These are phyloP conservation scores for Malassezia arunalokei DNA, from an alignment of 1,284 basidiomycete species.

Conservation along the genomic window DNA sequence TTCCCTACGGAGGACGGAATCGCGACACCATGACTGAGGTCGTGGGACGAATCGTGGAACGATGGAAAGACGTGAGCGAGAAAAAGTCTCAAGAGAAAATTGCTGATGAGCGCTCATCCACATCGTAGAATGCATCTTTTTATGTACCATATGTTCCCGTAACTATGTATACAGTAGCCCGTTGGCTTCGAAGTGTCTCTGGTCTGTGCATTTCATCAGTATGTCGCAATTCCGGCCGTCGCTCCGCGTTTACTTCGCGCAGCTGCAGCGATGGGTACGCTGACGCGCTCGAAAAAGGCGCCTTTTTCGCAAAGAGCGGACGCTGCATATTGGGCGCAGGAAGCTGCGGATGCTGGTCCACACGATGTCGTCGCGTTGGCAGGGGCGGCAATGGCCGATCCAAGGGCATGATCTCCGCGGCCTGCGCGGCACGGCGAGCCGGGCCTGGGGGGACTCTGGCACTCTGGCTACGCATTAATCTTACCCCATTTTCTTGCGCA, in stretches of 20 bases:
- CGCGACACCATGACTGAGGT: constrained; percentile 5
- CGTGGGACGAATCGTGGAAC: constrained; percentile 3
- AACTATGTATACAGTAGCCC: too few species aligned
- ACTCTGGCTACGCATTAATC: too few species aligned
- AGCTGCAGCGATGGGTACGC: neutral
- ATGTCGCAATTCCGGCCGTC: neutral
- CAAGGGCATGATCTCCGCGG: too few species aligned
- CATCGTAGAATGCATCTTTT: too few species aligned
- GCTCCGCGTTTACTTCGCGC: neutral
- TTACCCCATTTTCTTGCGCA: too few species aligned
- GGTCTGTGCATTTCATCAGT: neutral
- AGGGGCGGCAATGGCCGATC: too few species aligned
- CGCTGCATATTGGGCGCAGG: neutral
- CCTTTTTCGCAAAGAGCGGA: neutral
- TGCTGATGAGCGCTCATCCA: neutral
- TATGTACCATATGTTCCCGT: too few species aligned
- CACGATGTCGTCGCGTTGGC: too few species aligned
- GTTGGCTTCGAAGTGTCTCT: neutral
- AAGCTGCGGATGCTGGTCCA: too few species aligned
- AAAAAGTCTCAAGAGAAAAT: neutral
- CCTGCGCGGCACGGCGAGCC: too few species aligned
- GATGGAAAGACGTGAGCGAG: neutral
- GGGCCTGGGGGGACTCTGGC: too few species aligned
- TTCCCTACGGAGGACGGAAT: constrained; percentile 1
- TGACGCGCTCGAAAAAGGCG: neutral